Evolutionary conservation across 306 rosid genomes (phyloP), one percentile per base, ranked within the genome.

Genomic region (Phaseolus lunatus): DNA sequence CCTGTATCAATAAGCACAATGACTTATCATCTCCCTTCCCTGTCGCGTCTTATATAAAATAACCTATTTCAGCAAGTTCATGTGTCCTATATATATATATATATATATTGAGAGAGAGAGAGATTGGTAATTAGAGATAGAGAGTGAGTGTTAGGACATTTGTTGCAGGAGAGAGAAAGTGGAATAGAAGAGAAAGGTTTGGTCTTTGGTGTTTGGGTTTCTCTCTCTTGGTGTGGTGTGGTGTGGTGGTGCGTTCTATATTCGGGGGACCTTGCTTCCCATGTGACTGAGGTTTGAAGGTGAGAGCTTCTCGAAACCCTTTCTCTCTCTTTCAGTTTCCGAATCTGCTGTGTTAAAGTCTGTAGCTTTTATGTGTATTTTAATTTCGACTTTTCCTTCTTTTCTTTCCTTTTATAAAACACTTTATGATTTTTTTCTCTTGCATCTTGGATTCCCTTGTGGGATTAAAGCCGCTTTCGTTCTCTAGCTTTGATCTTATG

Each of bases 401-500:
- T 5, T 24, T 61, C 18, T 67, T 37, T 84, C 47, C 70, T 77
- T 50, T 78, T 79, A 74, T 62, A 39, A 35, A 66, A 57, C 39
- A 70, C 75, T 82, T 84, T 68, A 67, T 65, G 7, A 11, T 39
- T 26, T 82, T 81, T 48, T 44, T 56, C 66, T 76, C 75, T 84
- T 86, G 89, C 91, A 87, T 91, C 96, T 91, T 84, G 88, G 92
- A 90, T 92, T 88, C 83, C 82, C 79, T 35, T 79, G 50, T 74
- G 87, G 81, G 88, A 72, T 81, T 87, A 90, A 89, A 92, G 95
- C 83, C 81, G 89, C 92, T 90, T 89, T 92, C 80, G 58, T 81
- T 85, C 63, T 76, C 59, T 15, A 67, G 73, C 81, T 78, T 81
- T 75, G 87, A 86, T 87, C 82, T 57, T 82, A 43, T 31, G 35